phyloP scores from a whole-genome alignment of 169 alveolate species.

The Plasmodium vinckei region DNA sequence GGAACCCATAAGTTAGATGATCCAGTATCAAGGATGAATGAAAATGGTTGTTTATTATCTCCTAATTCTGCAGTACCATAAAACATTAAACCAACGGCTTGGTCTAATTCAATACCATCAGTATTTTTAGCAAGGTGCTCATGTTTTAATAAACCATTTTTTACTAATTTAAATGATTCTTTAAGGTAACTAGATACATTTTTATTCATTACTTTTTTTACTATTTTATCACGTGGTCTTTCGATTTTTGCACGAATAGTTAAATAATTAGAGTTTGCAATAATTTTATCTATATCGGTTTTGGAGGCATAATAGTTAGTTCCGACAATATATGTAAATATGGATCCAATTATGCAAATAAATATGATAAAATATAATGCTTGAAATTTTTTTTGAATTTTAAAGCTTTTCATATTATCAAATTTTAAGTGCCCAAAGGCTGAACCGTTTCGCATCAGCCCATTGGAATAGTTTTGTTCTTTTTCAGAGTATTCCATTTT shows the following conservation, averaged over 20 bases:
- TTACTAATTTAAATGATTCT: conserved; percentile 27
- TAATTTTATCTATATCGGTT: conserved; percentile 9
- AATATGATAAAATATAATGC: conserved; percentile 31
- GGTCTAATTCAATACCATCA: conserved; percentile 63
- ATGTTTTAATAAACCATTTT: conserved; percentile 25
- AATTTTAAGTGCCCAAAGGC: conserved; percentile 45
- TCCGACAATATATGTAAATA: conserved; percentile 31
- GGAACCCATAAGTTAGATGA: conserved; percentile 88
- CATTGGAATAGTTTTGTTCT: conserved; percentile 29
- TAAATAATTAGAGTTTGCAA: conserved; percentile 27
- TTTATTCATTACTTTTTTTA: conserved; percentile 24
- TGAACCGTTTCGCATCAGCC: conserved; percentile 27
- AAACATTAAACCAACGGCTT: conserved; percentile 28
- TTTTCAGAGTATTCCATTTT: conserved; percentile 48
- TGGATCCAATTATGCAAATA: conserved; percentile 26
- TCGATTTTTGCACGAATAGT: conserved; percentile 38
- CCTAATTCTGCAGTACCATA: conserved; percentile 68
- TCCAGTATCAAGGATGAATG: conserved; percentile 83
- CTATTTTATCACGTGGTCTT: conserved; percentile 44
- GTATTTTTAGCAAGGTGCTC: conserved; percentile 32
- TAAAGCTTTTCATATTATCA: conserved; percentile 31
- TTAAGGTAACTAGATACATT: conserved; percentile 24
- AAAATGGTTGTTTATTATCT: conserved; percentile 43
- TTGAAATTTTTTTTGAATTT: conserved; percentile 57
- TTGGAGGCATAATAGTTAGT: conserved; percentile 8